These are phyloP conservation scores for Phylloporus sp. DNA, from an alignment of 768 basidiomycete genomes.

Conservation along the genomic window DNA sequence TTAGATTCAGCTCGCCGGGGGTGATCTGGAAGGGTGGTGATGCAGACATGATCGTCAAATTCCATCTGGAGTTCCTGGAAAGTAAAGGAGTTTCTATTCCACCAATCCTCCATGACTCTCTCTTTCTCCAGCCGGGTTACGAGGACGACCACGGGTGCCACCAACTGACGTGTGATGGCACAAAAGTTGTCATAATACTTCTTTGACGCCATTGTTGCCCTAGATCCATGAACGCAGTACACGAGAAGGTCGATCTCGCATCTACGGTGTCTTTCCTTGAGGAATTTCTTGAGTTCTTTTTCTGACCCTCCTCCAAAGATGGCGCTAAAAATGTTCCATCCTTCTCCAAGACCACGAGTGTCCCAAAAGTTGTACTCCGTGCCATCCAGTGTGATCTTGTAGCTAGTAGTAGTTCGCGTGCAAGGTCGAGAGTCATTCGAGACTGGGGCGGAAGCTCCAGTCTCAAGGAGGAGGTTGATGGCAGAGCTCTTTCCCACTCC, in stretches of 20 bases:
- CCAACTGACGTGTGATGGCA: constrained; percentile 31
- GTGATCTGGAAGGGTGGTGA: constrained; percentile 27
- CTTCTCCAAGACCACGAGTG: constrained; percentile 36
- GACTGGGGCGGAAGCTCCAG: neutral
- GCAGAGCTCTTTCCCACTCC: constrained; percentile 26
- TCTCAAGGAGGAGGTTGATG: constrained; percentile 23
- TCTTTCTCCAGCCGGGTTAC: constrained; percentile 34
- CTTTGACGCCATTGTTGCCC: constrained; percentile 25
- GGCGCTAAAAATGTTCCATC: constrained; percentile 4
- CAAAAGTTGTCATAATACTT: constrained; percentile 34
- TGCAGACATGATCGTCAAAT: constrained; percentile 36
- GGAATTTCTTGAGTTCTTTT: constrained; percentile 17
- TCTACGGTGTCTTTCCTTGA: constrained; percentile 15
- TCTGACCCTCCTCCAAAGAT: constrained; percentile 11
- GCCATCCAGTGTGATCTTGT: constrained; percentile 3
- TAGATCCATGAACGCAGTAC: constrained; percentile 33
- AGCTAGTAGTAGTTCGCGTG: constrained; percentile 7
- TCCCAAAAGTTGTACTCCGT: constrained; percentile 28
- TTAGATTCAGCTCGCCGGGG: constrained; percentile 9
- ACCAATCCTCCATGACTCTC: constrained; percentile 27
- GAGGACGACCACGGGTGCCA: constrained; percentile 35
- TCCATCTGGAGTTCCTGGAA: constrained; percentile 27
- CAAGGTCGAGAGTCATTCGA: constrained; percentile 14
- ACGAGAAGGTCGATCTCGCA: constrained; percentile 38
- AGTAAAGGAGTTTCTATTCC: constrained; percentile 24